Evolutionary conservation across 2,329 filamentous ascomycete species (phyloP), one percentile per base, ranked within the genome.

Genomic region (Aspergillus sp.): DNA sequence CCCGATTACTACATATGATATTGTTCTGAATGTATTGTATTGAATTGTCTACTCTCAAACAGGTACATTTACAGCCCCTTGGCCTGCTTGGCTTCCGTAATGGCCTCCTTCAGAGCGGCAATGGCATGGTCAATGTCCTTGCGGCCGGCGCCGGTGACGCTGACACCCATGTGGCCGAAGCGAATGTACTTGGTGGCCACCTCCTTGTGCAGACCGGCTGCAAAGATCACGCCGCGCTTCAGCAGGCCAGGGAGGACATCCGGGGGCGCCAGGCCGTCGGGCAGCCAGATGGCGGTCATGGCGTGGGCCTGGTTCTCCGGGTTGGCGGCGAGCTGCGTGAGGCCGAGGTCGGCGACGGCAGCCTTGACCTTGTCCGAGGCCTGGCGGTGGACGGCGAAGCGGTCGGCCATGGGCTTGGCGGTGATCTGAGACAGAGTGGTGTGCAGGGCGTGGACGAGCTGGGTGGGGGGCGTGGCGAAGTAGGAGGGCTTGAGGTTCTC

Each of bases 141-240:
- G 58, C 92, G 82, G 57, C 83, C 84, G 23, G 89, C 82, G 68
- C 97, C 90, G 65, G 87, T 89, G 62, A 92, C 88, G 69, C 88
- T 94, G 57, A 97, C 90, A 62, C 94, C 94, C 94, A 99, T 99
- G 73, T 97, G 94, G 41, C 94, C 94, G 66, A 99, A 94, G 23
- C 94, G 86, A 62, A 99, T 89, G 72, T 99, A 99, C 78, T 89
- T 94, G 57, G 88, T 78, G 2, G 89, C 92, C 72, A 96, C 96
- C 71, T 95, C 90, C 81, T 94, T 96, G 80, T 99, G 94, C 64
- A 99, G 82, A 56, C 94, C 94, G 54, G 91, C 94, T 20, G 94
- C 94, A 70, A 97, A 97, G 55, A 99, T 84, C 38, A 99, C 89
- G 25, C 91, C 91, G 73, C 88, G 92, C 77, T 89, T 89, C 57